Evolutionary conservation across 345 rosid species (phyloP), one percentile per base, ranked within the genome.

Genomic region (Lagerstroemia speciosa): DNA sequence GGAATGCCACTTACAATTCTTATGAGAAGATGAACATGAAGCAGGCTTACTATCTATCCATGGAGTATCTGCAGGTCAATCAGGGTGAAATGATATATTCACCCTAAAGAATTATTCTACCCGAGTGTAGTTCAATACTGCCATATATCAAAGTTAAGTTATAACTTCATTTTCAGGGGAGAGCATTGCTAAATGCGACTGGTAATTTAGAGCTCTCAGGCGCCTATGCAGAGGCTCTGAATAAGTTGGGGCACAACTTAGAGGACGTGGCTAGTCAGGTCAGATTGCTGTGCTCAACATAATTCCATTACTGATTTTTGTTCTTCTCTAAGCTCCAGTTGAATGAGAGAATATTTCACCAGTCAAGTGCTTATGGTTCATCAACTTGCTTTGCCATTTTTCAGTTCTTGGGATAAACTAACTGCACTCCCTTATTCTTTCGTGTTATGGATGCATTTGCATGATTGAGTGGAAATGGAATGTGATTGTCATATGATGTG

Each of bases 1-100:
- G 86, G 89, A 87, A 87, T 72, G 74, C 86, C 55, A 87, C 87
- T 1, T 72, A 72, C 52, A 71, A 76, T 33, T 77, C 74, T 69
- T 78, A 80, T 30, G 81, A 84, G 67, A 87, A 78, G 73, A 69
- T 62, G 17, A 81, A 83, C 68, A 81, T 66, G 19, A 84, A 87
- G 79, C 89, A 81, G 72, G 86, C 86, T 11, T 83, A 81, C 74
- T 87, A 87, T 69, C 75, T 87, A 33, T 87, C 92, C 4, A 84
- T 84, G 89, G 85, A 84, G 81, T 84, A 26, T 72, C 75, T 84
- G 26, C 85, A 84, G 87, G 89, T 84, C 40, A 60, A 66, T 11
- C 55, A n/a, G 20, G 31, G 6, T 26, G 12, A 27, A 58, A 11
- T 26, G 29, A 58, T 30, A 58, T 58, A 24, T 48, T 12, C 33